A percentile compares a stretch with the other conserved stretches of the same genome.
These are phyloP conservation scores for Syzygium grande DNA, from an alignment of 345 rosid species.

Conservation along the genomic window DNA sequence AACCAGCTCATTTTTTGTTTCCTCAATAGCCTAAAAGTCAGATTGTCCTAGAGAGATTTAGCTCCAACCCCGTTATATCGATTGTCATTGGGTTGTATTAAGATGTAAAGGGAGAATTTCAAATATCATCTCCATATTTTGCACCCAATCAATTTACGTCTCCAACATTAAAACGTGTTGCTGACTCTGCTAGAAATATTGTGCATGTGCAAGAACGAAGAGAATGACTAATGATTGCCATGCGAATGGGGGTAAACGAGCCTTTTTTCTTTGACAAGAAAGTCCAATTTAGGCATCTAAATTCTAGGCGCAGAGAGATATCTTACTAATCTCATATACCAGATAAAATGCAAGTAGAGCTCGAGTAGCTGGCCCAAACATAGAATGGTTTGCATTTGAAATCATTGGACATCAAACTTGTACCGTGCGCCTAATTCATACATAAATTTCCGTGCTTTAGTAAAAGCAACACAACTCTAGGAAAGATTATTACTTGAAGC, in stretches of 20 bases:
- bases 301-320: not conserved
- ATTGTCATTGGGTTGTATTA: not conserved
- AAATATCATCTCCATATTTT: not conserved
- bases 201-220: not conserved
- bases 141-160: not conserved
- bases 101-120: not conserved
- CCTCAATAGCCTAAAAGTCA: no score
- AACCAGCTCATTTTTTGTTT: no score
- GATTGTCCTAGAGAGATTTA: no score
- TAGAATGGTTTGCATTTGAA: not conserved
- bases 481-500: not conserved
- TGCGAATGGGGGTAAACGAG: not conserved
- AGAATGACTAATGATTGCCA: not conserved
- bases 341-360: not conserved
- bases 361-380: not conserved
- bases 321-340: not conserved
- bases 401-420: not conserved
- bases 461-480: not conserved
- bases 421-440: not conserved
- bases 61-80: no score
- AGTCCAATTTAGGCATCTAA: not conserved
- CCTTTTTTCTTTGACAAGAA: not conserved
- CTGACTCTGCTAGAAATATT: not conserved
- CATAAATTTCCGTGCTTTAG: not conserved
- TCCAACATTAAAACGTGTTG: not conserved